These are phyloP conservation scores for Lepiota subincarnata DNA, from an alignment of 768 basidiomycete species.

Conservation along the genomic window DNA sequence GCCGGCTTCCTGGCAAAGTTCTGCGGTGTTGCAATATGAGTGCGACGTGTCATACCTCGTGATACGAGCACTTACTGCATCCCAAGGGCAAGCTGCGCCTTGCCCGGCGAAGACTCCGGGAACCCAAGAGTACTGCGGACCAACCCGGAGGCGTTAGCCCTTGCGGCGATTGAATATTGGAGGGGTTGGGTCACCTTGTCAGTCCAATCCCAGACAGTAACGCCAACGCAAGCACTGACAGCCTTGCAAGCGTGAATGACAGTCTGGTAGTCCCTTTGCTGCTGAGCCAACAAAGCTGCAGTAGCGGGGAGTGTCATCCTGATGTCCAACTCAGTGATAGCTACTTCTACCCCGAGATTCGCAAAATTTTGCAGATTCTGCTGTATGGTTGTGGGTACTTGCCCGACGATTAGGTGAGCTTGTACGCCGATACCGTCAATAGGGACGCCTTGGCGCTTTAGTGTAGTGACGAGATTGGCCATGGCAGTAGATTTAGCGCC, in stretches of 20 bases:
- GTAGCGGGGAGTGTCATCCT: constrained; percentile 53
- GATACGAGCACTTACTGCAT: constrained; percentile 23
- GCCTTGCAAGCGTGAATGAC: constrained; percentile 50
- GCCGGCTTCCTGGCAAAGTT: constrained; percentile 18
- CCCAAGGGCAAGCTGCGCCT: constrained; percentile 36
- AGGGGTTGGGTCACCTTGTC: constrained; percentile 27
- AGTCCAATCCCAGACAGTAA: constrained; percentile 42
- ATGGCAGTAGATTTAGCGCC: constrained; percentile 55
- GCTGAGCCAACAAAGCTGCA: constrained; percentile 42
- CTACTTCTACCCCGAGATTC: constrained; percentile 58
- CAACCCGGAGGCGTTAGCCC: not conserved
- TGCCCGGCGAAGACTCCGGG: constrained; percentile 33
- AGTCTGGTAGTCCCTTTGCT: constrained; percentile 51
- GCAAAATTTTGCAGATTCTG: constrained; percentile 47
- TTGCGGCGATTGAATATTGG: not conserved
- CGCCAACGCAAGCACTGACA: constrained; percentile 34
- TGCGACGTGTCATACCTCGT: not conserved
- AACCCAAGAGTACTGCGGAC: constrained; percentile 34
- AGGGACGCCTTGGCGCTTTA: constrained; percentile 41
- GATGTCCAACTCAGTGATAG: constrained; percentile 62
- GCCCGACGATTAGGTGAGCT: constrained; percentile 53
- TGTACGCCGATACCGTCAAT: constrained; percentile 59
- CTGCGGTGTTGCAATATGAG: not conserved
- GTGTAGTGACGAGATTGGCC: constrained; percentile 43
- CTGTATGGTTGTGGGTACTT: constrained; percentile 44